phyloP scores from a whole-genome alignment of 176 grass and related monocot genomes.

The Dendrocalamus sinicus region DNA sequence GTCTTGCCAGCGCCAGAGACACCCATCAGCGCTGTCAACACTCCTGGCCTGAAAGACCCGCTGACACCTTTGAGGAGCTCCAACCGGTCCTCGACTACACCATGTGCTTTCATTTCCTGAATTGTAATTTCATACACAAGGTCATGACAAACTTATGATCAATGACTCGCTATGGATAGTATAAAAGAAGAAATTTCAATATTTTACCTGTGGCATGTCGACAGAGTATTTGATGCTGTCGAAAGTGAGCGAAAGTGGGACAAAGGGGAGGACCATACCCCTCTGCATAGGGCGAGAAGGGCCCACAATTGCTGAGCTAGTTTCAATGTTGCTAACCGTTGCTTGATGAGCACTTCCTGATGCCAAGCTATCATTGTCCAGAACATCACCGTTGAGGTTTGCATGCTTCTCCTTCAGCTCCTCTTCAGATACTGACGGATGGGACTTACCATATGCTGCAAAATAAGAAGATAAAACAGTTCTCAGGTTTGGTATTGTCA shows the following conservation, averaged over 20 bases:
- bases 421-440: slow-evolving; percentile 71
- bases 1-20: slow-evolving; percentile 96
- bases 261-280: slow-evolving; percentile 95
- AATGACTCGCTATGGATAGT: not conserved
- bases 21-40: slow-evolving; percentile 89
- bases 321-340: slow-evolving; percentile 26
- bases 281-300: slow-evolving; percentile 45
- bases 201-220: slow-evolving; percentile 88
- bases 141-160: slow-evolving; percentile 23
- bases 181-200: slow-evolving; percentile 22
- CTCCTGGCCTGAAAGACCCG: slow-evolving; percentile 94
- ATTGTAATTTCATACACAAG: slow-evolving; percentile 39
- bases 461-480: slow-evolving; percentile 17
- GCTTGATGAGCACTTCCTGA: slow-evolving; percentile 46
- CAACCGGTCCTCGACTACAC: slow-evolving; percentile 63
- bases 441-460: slow-evolving; percentile 77
- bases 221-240: slow-evolving; percentile 84
- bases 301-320: slow-evolving; percentile 9
- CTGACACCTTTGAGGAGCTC: slow-evolving; percentile 80
- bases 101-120: slow-evolving; percentile 98
- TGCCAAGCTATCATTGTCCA: slow-evolving; percentile 37
- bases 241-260: slow-evolving; percentile 78
- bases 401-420: slow-evolving; percentile 69
- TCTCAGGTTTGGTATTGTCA: slow-evolving; percentile 1
- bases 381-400: slow-evolving; percentile 59